A percentile compares a stretch with the other conserved stretches of the same genome.
Evolutionary conservation across 129 eudicot genomes (phyloP).

Genomic region (Artemisia argyi): DNA sequence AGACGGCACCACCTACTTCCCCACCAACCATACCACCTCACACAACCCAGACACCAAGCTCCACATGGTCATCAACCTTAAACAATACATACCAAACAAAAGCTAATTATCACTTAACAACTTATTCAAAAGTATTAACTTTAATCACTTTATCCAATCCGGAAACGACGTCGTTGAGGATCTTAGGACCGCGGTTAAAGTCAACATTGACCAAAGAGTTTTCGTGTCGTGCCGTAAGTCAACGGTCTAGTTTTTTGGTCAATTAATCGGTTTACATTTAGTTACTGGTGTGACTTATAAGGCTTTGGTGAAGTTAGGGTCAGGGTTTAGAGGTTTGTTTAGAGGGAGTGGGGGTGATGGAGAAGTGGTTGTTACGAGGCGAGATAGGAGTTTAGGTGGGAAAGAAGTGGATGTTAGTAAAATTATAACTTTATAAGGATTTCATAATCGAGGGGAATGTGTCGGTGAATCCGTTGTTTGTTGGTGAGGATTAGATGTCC

Average conservation of each 20-base stretch:
- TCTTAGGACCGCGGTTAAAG: slow-evolving; percentile 38
- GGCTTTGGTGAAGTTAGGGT: slow-evolving; percentile 46
- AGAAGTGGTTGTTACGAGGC: slow-evolving; percentile 48
- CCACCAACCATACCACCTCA: too few relatives aligned
- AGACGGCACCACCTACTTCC: slow-evolving; percentile 27
- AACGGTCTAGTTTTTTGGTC: slow-evolving; percentile 55
- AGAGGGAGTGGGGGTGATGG: too few relatives aligned
- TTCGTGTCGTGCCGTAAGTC: slow-evolving; percentile 58
- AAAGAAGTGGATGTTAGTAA: slow-evolving; percentile 74
- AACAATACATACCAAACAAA: too few relatives aligned
- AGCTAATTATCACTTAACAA: slow-evolving; percentile 33
- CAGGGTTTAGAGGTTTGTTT: slow-evolving; percentile 35
- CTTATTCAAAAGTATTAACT: slow-evolving; percentile 21
- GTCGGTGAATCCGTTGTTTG: slow-evolving; percentile 30
- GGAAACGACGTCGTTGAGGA: slow-evolving; percentile 61
- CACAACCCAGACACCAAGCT: too few relatives aligned
- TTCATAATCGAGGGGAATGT: slow-evolving; percentile 17
- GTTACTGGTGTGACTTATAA: slow-evolving; percentile 40
- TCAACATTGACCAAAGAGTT: slow-evolving; percentile 37
- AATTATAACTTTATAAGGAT: slow-evolving; percentile 37
- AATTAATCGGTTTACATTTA: slow-evolving; percentile 32
- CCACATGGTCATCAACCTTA: too few relatives aligned
- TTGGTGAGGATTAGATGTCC: slow-evolving; percentile 24
- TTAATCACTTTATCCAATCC: slow-evolving; percentile 43
- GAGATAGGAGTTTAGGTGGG: slow-evolving; percentile 89